These are phyloP conservation scores for Aspergillus floridensis DNA, from an alignment of 2,329 filamentous ascomycete genomes.

Conservation along the genomic window DNA sequence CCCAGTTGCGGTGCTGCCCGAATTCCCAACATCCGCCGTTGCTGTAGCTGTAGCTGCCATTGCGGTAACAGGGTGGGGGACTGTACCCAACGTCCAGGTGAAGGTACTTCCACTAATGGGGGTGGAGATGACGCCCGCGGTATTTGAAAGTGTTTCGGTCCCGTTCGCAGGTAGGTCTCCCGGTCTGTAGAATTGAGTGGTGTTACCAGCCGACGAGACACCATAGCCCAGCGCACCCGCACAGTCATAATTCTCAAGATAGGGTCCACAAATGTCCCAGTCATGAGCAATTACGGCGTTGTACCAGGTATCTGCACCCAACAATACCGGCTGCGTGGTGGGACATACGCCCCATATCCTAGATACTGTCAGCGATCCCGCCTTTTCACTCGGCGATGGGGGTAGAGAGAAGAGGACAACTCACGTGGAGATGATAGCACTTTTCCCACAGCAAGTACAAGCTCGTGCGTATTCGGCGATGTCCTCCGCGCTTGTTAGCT, in stretches of 20 bases:
- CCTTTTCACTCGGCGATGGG: no score
- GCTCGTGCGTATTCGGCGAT: constrained; percentile 5
- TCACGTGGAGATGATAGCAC: constrained; percentile 17
- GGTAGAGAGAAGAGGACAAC: neutral
- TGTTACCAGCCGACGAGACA: neutral
- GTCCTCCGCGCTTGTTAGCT: neutral
- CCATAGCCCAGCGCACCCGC: constrained; percentile 13
- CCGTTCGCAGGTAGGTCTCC: constrained; percentile 14
- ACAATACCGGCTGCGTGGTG: constrained; percentile 10
- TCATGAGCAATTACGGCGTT: constrained; percentile 1
- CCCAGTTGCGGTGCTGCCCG: no score
- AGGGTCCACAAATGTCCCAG: constrained; percentile 15
- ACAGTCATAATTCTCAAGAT: constrained; percentile 15
- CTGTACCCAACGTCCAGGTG: constrained; percentile 5
- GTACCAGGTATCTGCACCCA: constrained; percentile 6
- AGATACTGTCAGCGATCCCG: neutral
- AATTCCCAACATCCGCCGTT: no score
- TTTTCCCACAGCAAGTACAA: constrained; percentile 18
- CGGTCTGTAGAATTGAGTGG: constrained; percentile 11
- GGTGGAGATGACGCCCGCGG: constrained; percentile 9
- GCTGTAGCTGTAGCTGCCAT: no score
- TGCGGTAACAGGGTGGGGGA: no score
- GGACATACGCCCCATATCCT: constrained; percentile 19
- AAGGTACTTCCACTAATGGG: constrained; percentile 18
- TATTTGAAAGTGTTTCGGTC: constrained; percentile 15